phyloP scores from a whole-genome alignment of 2,329 filamentous ascomycete species.

The Nemania sp. region DNA sequence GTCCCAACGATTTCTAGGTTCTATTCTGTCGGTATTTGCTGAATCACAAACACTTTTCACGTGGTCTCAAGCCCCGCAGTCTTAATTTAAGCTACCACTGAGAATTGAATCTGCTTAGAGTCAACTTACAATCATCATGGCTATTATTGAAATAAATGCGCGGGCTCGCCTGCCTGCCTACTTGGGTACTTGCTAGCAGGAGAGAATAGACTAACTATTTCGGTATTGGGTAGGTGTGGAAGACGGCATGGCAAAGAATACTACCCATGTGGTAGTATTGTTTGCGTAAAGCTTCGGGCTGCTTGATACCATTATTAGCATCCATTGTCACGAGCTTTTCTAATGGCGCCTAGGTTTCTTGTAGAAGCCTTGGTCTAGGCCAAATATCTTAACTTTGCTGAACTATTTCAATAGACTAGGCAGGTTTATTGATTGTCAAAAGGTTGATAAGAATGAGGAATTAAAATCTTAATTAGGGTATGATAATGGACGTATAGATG shows the following conservation, averaged over 20 bases:
- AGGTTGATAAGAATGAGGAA: no score
- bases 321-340: neutral
- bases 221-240: slow-evolving; percentile 11
- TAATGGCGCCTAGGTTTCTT: neutral
- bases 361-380: neutral
- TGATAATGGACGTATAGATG: neutral
- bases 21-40: neutral
- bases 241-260: slow-evolving; percentile 6
- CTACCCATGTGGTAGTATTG: slow-evolving; percentile 2
- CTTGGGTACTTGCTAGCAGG: neutral
- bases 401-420: no score
- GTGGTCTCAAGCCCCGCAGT: no score
- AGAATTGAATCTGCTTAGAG: neutral
- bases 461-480: no score
- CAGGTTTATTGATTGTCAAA: no score
- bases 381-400: no score
- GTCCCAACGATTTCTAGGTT: neutral
- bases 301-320: neutral
- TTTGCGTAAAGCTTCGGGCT: neutral
- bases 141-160: neutral
- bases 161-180: neutral
- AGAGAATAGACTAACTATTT: neutral
- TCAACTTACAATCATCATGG: neutral
- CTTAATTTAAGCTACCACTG: neutral
- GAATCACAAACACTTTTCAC: neutral